Conservation (phyloP, 768 basidiomycete genomes). For the Tephrocybe sp. region DNA sequence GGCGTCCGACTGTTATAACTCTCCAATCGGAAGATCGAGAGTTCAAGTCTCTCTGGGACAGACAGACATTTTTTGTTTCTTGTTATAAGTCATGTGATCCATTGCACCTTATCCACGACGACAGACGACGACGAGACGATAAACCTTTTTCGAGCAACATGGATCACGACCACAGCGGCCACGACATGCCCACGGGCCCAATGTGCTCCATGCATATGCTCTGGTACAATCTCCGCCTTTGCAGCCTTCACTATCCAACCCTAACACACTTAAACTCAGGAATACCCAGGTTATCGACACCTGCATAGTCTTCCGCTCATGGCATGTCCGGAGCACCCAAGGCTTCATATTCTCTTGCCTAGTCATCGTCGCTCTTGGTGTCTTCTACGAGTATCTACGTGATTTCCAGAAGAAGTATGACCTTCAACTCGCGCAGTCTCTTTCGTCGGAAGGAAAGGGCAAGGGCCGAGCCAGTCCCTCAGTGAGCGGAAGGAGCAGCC, state of each 20-base stretch:
- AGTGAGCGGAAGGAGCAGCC: constrained; percentile 24
- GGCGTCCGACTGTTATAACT: too few species aligned
- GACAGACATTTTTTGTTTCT: neutral
- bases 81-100: neutral
- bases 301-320: constrained; percentile 77
- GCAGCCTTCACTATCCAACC: neutral
- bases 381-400: constrained; percentile 82
- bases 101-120: neutral
- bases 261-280: constrained; percentile 33
- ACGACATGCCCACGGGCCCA: constrained; percentile 48
- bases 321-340: constrained; percentile 65
- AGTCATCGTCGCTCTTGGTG: constrained; percentile 62
- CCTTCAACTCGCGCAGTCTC: constrained; percentile 48
- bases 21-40: too few species aligned
- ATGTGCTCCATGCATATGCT: constrained; percentile 82
- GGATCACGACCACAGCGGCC: constrained; percentile 47
- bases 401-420: constrained; percentile 62
- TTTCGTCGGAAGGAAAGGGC: constrained; percentile 48
- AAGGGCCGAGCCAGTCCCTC: constrained; percentile 32
- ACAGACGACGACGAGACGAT: neutral
- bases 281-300: constrained; percentile 80
- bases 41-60: too few species aligned
- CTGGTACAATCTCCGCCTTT: constrained; percentile 41
- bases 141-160: constrained; percentile 17
- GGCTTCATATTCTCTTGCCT: constrained; percentile 66